Base-by-base conservation (phyloP, 2,329 filamentous ascomycete genomes). In the Paraphaeosphaeria minitans region DNA sequence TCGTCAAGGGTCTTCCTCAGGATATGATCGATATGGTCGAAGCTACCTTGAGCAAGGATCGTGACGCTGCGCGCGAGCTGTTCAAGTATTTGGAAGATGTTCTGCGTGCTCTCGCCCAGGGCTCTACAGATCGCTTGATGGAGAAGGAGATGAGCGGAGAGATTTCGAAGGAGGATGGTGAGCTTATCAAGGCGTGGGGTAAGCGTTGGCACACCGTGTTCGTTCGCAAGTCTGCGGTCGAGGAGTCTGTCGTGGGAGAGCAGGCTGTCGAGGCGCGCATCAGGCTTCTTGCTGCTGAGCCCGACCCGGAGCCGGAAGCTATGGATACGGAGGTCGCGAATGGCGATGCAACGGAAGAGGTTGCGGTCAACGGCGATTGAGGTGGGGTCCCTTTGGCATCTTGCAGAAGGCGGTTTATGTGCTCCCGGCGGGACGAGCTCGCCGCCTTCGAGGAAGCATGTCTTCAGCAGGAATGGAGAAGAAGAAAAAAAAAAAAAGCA, bases 141-240 rank as follows among this genome's bases (percentile, higher is more conserved):
- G 91, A 96, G 78, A 87, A 82, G 35, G 87, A 89, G 59, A 86
- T 83, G 14, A 82, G 78, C 56, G 72, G 70, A 27, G 66, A 66
- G 33, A 55, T 78, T 21, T 68, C 77, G 57, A 64, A 77, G 60
- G 73, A 77, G 68, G 80, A 79, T 31, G 84, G 83, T 37, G 84
- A 84, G 59, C 81, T 93, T 64, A 84, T 96, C 57, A 84, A 85
- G 62, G 84, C 86, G 52, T 98, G 95, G 95, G 93, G 90, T 0
- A 85, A 87, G 72, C 85, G 93, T 49, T 99, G 95, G 95, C 80
- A 92, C 62, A 85, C 92, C 33, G 92, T 95, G 1, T 97, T 97
- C 76, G 82, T 88, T 69, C 84, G 95, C 45, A 90, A 92, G 77
- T 86, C 86, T 14, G 91, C 91, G 2, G 91, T 98, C 14, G 93